A percentile compares a stretch with the other conserved stretches of the same genome.
Conservation (phyloP, 1,284 basidiomycete genomes). For the Cryptococcus deneoformans region DNA sequence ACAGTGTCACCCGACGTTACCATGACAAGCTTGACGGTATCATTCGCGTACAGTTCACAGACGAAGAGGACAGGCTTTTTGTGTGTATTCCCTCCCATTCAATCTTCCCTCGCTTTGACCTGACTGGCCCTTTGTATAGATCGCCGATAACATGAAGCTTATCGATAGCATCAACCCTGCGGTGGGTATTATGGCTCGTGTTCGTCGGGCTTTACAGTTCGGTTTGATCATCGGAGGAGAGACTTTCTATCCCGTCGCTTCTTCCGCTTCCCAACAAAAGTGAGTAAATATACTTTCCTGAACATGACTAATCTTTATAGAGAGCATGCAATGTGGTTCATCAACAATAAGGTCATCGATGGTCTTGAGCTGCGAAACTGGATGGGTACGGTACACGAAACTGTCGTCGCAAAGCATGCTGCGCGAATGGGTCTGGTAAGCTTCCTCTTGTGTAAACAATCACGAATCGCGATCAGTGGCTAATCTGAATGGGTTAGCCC, state of each 20-base stretch:
- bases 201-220: conserved; percentile 42
- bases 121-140: conserved; percentile 17
- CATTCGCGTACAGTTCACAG: conserved; percentile 46
- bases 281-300: conserved; percentile 6
- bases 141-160: conserved; percentile 35
- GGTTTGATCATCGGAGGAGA: conserved; percentile 41
- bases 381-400: conserved; percentile 45
- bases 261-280: conserved; percentile 46
- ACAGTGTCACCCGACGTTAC: conserved; percentile 45
- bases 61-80: conserved; percentile 44
- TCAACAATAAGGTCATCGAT: conserved; percentile 35
- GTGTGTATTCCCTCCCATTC: conserved; percentile 20
- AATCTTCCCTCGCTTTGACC: neutral
- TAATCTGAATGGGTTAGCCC: conserved; percentile 17
- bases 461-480: neutral
- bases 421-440: conserved; percentile 45
- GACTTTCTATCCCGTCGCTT: conserved; percentile 37
- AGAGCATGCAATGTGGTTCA: conserved; percentile 49
- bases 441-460: neutral
- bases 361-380: conserved; percentile 29
- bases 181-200: conserved; percentile 44
- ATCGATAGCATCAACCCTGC: conserved; percentile 24
- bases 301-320: conserved; percentile 21
- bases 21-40: conserved; percentile 39
- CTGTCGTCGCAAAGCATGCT: conserved; percentile 46